These are phyloP conservation scores for Mortierella sp. DNA, from an alignment of 371 early-diverging fungal species.

Conservation along the genomic window DNA sequence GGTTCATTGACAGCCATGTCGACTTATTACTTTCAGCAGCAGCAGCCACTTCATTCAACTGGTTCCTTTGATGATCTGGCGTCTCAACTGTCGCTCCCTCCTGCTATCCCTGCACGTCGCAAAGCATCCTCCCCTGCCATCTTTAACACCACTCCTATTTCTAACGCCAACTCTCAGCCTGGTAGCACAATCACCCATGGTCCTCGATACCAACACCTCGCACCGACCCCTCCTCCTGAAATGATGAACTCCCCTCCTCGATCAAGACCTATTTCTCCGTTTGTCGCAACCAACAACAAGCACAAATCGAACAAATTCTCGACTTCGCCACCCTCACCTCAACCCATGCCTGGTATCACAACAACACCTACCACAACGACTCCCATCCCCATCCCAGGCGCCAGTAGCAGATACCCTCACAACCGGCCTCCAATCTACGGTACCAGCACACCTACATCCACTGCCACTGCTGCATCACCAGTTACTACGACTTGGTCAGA, in stretches of 20 bases:
- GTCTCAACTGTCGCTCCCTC: not conserved
- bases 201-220: not conserved
- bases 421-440: constrained; percentile 15
- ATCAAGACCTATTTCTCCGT: not conserved
- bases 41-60: constrained; percentile 2
- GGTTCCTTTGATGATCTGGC: not conserved
- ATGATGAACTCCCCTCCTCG: not conserved
- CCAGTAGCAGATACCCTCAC: constrained; percentile 9
- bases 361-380: not conserved
- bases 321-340: constrained; percentile 16
- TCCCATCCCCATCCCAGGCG: constrained; percentile 21
- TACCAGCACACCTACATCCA: not conserved
- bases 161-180: not conserved
- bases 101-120: constrained; percentile 35
- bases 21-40: constrained; percentile 9
- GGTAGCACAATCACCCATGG: not conserved
- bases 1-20: constrained; percentile 27
- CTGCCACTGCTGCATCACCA: not conserved
- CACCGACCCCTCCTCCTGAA: constrained; percentile 6
- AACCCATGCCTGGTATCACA: not conserved
- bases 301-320: constrained; percentile 8
- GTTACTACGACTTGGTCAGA: not conserved
- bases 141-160: not conserved
- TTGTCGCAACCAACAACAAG: not conserved
- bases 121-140: constrained; percentile 38